These are phyloP conservation scores for Harringtonia lauricola DNA, from an alignment of 2,329 filamentous ascomycete genomes.

Conservation along the genomic window DNA sequence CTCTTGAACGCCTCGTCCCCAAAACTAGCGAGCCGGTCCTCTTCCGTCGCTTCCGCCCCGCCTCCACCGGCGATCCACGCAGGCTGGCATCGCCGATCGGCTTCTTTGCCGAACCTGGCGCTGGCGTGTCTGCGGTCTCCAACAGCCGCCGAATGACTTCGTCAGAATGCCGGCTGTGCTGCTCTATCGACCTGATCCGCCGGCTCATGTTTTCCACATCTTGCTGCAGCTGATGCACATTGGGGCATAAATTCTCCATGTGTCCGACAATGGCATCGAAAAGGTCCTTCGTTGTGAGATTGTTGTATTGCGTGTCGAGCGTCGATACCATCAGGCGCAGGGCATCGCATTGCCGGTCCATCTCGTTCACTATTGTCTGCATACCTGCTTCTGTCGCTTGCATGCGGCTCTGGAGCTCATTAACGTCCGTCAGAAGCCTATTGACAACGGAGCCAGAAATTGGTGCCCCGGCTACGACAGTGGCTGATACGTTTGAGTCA, in stretches of 20 bases:
- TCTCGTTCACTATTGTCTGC: constrained; percentile 12
- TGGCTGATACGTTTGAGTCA: too few relatives aligned
- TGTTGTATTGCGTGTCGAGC: constrained; percentile 37
- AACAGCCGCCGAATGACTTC: too few relatives aligned
- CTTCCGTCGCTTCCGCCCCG: too few relatives aligned
- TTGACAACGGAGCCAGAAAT: not conserved
- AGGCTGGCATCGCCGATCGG: not conserved
- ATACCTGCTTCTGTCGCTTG: constrained; percentile 1
- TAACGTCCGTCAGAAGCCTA: not conserved
- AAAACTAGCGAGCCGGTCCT: too few relatives aligned
- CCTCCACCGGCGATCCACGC: too few relatives aligned
- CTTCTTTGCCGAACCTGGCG: too few relatives aligned
- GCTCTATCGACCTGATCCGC: not conserved
- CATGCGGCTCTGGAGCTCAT: not conserved
- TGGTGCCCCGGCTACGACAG: too few relatives aligned
- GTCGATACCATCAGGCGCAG: constrained; percentile 25
- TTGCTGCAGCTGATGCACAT: constrained; percentile 9
- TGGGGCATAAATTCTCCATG: constrained; percentile 20
- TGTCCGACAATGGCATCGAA: constrained; percentile 27
- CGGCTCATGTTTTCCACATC: not conserved
- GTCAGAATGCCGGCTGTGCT: not conserved
- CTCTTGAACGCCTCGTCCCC: too few relatives aligned
- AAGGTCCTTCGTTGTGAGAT: constrained; percentile 32
- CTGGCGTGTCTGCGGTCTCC: not conserved
- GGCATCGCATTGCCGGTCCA: constrained; percentile 18